Evolutionary conservation across 1,284 basidiomycete genomes (phyloP), one percentile per base, ranked within the genome.

Genomic region (Boletus semigastroideus): DNA sequence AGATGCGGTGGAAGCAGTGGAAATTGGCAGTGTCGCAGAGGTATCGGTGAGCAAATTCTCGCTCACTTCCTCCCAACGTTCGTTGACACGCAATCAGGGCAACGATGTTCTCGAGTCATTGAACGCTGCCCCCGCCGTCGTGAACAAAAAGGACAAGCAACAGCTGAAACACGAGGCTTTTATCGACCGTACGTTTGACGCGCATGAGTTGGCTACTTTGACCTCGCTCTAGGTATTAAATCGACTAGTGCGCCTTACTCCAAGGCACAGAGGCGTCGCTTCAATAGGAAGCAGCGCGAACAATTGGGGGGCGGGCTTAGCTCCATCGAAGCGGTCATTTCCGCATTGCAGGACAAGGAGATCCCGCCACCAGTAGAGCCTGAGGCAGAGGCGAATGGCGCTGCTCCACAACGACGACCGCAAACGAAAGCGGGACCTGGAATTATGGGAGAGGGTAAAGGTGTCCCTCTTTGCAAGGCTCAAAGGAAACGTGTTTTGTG

Each of bases 401-500:
- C 48, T 39, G 1, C 53, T 25, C 28, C 48, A 17, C 49, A 42
- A 17, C 52, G 39, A 42, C 48, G 38, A 20, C 40, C 42, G 11
- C 64, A 50, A 42, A 44, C 56, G 28, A 66, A 66, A 46, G 51
- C 59, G 12, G 73, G 73, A 56, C 63, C 70, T 28, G 79, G 81
- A 4, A 79, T 79, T 60, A 90, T 92, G 59, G 90, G 88, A 9
- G 78, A 86, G 66, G 83, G 88, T 5, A 86, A 82, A 60, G 74
- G 75, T 20, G 67, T 69, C 0, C 75, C 87, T 17, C 74, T 92
- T 22, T 82, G 79, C 48, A 79, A 81, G 59, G 69, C 77, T 14
- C 87, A 92, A 63, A 75, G 90, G 51, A 85, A 85, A 64, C 77
- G 76, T 51, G 82, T 80, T 25, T 69, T 93, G 90, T 92, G 64